phyloP scores from a whole-genome alignment of 495 filamentous ascomycete genomes.

The Pseudoneurospora amorphoporcata region DNA sequence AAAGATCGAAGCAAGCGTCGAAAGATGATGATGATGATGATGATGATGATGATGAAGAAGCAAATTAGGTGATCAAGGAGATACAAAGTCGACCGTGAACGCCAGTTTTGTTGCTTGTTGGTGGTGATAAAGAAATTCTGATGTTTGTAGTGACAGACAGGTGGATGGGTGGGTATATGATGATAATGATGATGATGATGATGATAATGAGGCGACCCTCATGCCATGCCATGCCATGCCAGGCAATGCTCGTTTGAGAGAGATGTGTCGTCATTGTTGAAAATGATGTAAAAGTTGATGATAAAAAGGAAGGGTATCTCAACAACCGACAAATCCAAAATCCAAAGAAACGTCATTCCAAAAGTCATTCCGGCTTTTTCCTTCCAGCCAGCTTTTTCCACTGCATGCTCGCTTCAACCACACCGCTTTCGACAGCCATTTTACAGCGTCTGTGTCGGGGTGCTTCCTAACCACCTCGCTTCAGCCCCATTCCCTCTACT shows the following conservation, averaged over 20 bases:
- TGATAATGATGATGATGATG: background rate
- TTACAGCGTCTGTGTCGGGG: background rate
- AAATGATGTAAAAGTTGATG: background rate
- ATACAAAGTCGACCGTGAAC: background rate
- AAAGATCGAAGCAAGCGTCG: background rate
- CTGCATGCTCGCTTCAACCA: background rate
- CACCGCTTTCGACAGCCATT: background rate
- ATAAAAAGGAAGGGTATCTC: background rate
- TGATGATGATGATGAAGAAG: background rate
- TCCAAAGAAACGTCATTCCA: background rate
- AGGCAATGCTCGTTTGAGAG: background rate
- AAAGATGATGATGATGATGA: background rate
- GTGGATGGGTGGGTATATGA: background rate
- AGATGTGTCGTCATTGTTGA: background rate
- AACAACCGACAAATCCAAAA: background rate
- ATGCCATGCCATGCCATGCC: background rate
- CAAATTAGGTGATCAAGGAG: background rate
- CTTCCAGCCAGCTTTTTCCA: background rate
- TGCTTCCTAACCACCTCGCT: constrained; percentile 15
- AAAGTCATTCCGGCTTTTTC: background rate
- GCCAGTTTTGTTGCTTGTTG: background rate
- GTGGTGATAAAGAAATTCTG: background rate
- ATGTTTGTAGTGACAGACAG: background rate
- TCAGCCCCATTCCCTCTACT: constrained; percentile 71
- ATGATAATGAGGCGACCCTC: background rate